Evolutionary conservation across 306 rosid genomes (phyloP), one percentile per base, ranked within the genome.

Genomic region (Leucaena leucocephala): DNA sequence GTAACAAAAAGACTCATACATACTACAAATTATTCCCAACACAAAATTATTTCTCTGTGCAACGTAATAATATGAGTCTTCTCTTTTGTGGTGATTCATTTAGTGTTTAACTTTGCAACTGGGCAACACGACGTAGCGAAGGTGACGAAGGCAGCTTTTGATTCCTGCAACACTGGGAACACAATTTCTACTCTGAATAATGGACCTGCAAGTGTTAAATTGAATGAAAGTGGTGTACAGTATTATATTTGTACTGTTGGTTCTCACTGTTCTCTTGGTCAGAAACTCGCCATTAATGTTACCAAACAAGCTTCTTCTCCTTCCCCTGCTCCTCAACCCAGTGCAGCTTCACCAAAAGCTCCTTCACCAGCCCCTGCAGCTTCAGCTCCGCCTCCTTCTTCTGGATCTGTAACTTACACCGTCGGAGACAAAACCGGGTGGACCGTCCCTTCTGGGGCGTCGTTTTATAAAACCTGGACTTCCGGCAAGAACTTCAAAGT

Each of bases 241-340:
- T 82, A 85, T 76, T 92, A 66, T 75, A 87, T 92, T 12, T 92
- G 97, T 64, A 77, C 90, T 13, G 0, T 92, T 5, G 2, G 22
- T 2, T 0, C 71, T 2, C 97, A 92, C 40, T 92, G 97, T 58
- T 11, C 46, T 3, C 0, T 0, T 1, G 95, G 95, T 39, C 97
- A 90, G 78, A 90, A 89, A 72, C 67, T 92, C 5, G 38, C 90
- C 13, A 15, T 92, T 76, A 92, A 73, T 66, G 97, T 87, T 21
- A 69, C 21, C 16, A 79, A 57, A 21, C 22, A 40, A 67, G 49
- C 72, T 67, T 80, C 87, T 66, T 58, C 90, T 27, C 7, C 65
- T 55, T 8, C 62, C 50, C 81, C 94, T 4, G 77, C 97, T 17
- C 89, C 95, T 68, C 0, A 76, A 80, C 58, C 87, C 39, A 4